A percentile compares a stretch with the other conserved stretches of the same genome.
Conservation (phyloP, 2,329 filamentous ascomycete species). For the Cladophialophora bantiana region DNA sequence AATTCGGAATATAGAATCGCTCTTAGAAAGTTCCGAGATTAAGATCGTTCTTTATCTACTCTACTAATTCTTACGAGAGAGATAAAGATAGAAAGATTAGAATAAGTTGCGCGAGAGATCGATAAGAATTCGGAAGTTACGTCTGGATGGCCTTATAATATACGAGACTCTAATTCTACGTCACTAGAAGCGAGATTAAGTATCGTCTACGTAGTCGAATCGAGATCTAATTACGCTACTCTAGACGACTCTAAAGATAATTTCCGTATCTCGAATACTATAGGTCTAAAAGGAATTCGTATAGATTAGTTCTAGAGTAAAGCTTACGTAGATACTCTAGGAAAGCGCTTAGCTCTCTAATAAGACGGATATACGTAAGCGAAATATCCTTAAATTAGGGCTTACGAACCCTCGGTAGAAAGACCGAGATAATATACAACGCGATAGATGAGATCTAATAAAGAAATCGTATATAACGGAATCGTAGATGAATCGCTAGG, state of each 20-base stretch:
- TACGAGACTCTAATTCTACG: background rate
- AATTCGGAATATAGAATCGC: background rate
- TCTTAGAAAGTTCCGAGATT: background rate
- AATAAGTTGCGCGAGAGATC: conserved; percentile 1
- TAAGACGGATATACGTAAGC: background rate
- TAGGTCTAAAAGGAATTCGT: background rate
- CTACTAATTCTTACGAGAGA: background rate
- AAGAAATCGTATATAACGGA: background rate
- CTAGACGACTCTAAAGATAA: too few relatives aligned
- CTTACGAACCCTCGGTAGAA: background rate
- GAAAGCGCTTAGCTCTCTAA: background rate
- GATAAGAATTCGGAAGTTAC: background rate
- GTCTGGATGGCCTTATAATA: conserved; percentile 3
- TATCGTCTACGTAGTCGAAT: too few relatives aligned
- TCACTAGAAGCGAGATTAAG: background rate
- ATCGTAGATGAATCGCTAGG: background rate
- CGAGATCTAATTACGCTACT: too few relatives aligned
- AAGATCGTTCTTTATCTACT: background rate
- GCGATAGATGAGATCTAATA: background rate
- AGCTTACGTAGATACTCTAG: background rate
- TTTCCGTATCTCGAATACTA: too few relatives aligned
- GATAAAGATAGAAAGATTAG: background rate
- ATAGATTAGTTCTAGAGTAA: background rate
- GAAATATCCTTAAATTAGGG: background rate
- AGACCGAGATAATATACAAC: background rate